Conservation (phyloP, 257 asterid species). For the Cinchona pubescens region DNA sequence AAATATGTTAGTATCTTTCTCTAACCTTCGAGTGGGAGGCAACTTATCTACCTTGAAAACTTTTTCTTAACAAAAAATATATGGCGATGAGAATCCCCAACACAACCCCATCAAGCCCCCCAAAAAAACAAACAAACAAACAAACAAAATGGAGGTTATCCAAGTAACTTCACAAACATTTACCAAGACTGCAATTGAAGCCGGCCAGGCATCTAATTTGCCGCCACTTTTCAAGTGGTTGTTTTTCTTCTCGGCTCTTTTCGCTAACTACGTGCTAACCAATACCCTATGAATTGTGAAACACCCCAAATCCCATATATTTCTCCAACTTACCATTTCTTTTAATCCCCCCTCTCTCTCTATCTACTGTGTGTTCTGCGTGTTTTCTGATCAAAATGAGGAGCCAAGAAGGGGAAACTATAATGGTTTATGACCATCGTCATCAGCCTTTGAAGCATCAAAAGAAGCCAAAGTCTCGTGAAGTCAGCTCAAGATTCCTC, state of each 20-base stretch:
- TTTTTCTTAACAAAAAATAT: too few species aligned
- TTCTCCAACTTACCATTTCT: conserved; percentile 8
- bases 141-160: too few species aligned
- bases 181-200: conserved; percentile 30
- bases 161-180: conserved; percentile 25
- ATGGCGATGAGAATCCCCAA: too few species aligned
- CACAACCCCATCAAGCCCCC: too few species aligned
- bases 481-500: conserved; percentile 67
- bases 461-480: conserved; percentile 54
- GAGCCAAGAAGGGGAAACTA: conserved; percentile 32
- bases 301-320: conserved; percentile 8
- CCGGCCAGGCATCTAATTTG: conserved; percentile 64
- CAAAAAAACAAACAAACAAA: too few species aligned
- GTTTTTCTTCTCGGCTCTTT: conserved; percentile 39
- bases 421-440: conserved; percentile 15
- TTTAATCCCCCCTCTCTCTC: background rate
- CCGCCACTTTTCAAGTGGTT: conserved; percentile 65
- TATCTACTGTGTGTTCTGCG: conserved; percentile 8
- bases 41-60: too few species aligned
- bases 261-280: conserved; percentile 28
- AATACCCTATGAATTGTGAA: background rate
- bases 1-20: too few species aligned
- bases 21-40: too few species aligned
- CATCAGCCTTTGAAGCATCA: conserved; percentile 31
- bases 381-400: conserved; percentile 33